Evolutionary conservation across 352 stramenopile genomes (phyloP).

Genomic region (Pythium dissotocum): DNA sequence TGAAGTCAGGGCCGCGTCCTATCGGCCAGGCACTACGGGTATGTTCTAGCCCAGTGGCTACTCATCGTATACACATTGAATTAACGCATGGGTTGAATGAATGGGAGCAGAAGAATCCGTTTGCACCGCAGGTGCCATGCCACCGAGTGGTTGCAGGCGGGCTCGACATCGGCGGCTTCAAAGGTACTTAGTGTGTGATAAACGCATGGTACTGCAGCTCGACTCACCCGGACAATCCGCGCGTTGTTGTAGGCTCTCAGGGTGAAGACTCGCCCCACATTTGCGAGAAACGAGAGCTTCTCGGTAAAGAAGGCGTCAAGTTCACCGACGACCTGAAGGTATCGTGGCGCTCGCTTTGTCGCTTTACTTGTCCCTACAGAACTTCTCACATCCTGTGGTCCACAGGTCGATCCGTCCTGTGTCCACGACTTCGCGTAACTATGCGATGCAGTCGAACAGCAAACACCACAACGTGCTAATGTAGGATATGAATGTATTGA

Average conservation of each 20-base stretch:
- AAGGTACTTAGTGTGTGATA: constrained; percentile 35
- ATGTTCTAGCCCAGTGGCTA: constrained; percentile 5
- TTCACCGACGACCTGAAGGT: constrained; percentile 71
- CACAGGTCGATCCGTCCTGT: constrained; percentile 49
- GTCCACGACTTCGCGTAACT: constrained; percentile 43
- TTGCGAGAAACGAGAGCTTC: constrained; percentile 64
- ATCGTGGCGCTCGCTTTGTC: neutral
- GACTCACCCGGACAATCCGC: neutral
- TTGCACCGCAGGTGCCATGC: constrained; percentile 76
- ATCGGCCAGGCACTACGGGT: constrained; percentile 84
- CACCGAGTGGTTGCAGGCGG: constrained; percentile 73
- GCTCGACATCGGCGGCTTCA: constrained; percentile 76
- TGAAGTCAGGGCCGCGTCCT: constrained; percentile 63
- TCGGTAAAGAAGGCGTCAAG: constrained; percentile 61
- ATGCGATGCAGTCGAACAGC: neutral
- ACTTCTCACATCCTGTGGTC: neutral
- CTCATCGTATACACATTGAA: neutral
- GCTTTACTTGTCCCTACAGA: too few species aligned
- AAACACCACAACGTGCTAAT: neutral
- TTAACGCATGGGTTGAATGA: neutral
- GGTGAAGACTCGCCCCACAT: constrained; percentile 63
- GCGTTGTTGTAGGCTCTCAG: constrained; percentile 39
- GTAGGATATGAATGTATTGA: too few species aligned
- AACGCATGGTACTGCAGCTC: neutral
- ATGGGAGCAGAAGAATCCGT: constrained; percentile 69